Base-by-base conservation (phyloP, 1,284 basidiomycete species). In the Boletellus deceptivus region DNA sequence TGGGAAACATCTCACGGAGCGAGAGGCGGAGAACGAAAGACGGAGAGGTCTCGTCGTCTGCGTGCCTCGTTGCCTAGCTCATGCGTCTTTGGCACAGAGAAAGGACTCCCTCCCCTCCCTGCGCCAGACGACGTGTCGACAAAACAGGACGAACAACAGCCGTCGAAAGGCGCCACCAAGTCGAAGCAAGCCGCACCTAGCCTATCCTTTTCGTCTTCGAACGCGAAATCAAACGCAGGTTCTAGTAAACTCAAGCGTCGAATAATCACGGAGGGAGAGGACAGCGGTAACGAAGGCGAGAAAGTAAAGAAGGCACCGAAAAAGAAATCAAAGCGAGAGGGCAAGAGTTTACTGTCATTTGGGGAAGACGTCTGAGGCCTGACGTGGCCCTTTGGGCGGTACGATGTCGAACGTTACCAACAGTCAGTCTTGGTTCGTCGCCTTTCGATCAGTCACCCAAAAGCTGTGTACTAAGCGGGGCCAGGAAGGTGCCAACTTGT, bases 1-100 rank as follows among this genome's bases (percentile, higher is more conserved):
- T 59, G 91, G 91, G 25, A 92, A 90, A 62, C 92, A 94, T 71
- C 72, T 94, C 44, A 83, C 77, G 4, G 83, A 78, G 54, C 70
- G 78, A 46, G 88, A 94, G 61, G 90, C 78, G 3, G 87, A 89
- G 74, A 85, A 89, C 59, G 80, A 90, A 61, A 76, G 80, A 49
- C 78, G 89, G 46, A 82, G 79, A 76, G 88, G 91, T 91, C 13
- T 62, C 43, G 77, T 71, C 25, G 22, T 36, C 43, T 27, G 22
- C 40, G 31, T 43, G 29, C 25, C 34, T 46, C 10, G 7, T 34
- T 33, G 34, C 24, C 37, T 42, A 29, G 20, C 49, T 58, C 47
- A 56, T 29, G 41, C 31, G 14, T 48, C 36, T 27, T 42, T 39
- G 43, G 14, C 20, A 43, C n/a, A 83, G 80, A 74, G 29, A 78